phyloP scores from a whole-genome alignment of 2,329 filamentous ascomycete species.

The Pseudocercospora vitis region DNA sequence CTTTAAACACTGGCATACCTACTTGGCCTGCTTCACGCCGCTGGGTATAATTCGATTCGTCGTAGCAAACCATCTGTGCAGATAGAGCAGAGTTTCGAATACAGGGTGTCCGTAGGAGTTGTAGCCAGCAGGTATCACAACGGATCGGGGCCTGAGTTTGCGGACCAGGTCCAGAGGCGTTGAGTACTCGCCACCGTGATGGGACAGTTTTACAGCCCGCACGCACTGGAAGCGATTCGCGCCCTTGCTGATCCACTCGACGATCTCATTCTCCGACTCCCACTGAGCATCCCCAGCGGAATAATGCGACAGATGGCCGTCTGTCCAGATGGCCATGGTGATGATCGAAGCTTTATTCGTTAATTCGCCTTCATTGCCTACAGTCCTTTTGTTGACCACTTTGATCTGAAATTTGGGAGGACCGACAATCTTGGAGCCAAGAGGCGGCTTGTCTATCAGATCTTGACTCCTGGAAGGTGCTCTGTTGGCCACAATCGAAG shows the following conservation, averaged over 20 bases:
- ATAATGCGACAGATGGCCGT: slow-evolving; percentile 12
- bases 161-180: not conserved
- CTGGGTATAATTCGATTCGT: not conserved
- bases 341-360: not conserved
- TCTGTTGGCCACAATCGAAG: too few species aligned
- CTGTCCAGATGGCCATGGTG: slow-evolving; percentile 6
- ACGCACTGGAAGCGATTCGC: not conserved
- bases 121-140: not conserved
- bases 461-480: too few species aligned
- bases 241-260: not conserved
- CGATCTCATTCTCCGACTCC: not conserved
- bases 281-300: slow-evolving; percentile 10
- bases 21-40: not conserved
- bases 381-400: not conserved
- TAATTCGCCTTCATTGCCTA: not conserved
- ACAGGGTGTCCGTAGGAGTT: not conserved
- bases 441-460: too few species aligned
- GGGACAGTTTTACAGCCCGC: not conserved
- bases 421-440: not conserved
- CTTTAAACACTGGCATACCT: too few species aligned
- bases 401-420: not conserved
- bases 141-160: not conserved
- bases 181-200: not conserved
- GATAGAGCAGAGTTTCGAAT: not conserved
- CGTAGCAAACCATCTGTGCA: not conserved